A percentile compares a stretch with the other conserved stretches of the same genome.
phyloP scores from a whole-genome alignment of 495 filamentous ascomycete genomes.

The Tuber calosporum region DNA sequence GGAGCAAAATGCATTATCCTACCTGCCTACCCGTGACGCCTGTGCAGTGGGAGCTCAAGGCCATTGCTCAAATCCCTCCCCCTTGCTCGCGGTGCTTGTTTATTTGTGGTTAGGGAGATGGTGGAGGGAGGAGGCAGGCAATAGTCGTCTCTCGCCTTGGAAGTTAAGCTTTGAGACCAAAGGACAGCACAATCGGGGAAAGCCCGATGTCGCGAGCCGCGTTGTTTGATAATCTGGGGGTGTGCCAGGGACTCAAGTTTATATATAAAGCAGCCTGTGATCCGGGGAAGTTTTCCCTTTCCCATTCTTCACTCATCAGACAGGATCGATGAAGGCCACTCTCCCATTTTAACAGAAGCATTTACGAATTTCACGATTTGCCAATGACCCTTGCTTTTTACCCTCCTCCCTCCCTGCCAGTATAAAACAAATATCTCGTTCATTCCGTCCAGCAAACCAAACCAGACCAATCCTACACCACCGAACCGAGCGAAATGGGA shows the following conservation, averaged over 20 bases:
- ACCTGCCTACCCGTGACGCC: background rate
- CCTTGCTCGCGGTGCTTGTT: background rate
- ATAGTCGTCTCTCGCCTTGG: background rate
- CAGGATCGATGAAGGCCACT: background rate
- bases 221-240: background rate
- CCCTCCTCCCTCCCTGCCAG: background rate
- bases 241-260: background rate
- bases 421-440: background rate
- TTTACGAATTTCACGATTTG: conserved; percentile 7
- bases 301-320: background rate
- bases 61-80: background rate
- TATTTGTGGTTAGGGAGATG: background rate
- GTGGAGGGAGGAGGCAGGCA: background rate
- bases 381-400: background rate
- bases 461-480: background rate
- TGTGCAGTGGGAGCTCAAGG: background rate
- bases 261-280: background rate
- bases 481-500: conserved; percentile 7
- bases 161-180: background rate
- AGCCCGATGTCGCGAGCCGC: background rate
- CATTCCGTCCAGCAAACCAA: background rate
- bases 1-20: background rate
- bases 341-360: background rate
- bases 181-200: background rate
- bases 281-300: background rate